Evolutionary conservation across 2,329 filamentous ascomycete species (phyloP).

Genomic region (Fusarium temperatum): DNA sequence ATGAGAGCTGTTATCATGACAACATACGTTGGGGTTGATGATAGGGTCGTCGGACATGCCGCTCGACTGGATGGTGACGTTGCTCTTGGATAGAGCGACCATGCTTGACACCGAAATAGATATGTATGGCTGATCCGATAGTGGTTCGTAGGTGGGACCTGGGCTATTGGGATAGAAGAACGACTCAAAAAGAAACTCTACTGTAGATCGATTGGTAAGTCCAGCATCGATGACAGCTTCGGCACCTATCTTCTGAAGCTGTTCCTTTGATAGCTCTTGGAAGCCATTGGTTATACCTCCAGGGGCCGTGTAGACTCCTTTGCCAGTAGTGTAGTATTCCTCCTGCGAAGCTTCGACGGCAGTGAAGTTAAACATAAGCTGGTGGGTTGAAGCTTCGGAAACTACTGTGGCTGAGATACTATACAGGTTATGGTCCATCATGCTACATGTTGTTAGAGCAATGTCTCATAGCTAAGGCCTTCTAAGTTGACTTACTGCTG

Average conservation of each 20-base stretch:
- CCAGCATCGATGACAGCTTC: constrained; percentile 3
- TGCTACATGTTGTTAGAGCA: neutral
- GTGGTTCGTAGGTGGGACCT: neutral
- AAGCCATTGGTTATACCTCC: constrained; percentile 4
- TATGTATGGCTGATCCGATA: neutral
- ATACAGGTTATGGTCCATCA: constrained; percentile 5
- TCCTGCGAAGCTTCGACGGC: neutral
- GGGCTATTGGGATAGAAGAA: constrained; percentile 11
- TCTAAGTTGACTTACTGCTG: neutral
- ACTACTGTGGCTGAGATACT: constrained; percentile 12
- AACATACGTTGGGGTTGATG: constrained; percentile 14
- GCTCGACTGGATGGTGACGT: neutral
- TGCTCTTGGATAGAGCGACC: constrained; percentile 4
- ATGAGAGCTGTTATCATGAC: accelerated
- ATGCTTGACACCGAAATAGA: constrained; percentile 8
- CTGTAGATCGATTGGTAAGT: constrained; percentile 2
- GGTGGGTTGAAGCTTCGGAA: neutral
- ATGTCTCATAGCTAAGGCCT: accelerated
- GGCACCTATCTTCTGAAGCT: neutral
- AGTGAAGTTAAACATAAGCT: neutral
- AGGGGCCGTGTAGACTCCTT: neutral
- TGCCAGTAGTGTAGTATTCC: constrained; percentile 5
- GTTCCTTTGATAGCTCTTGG: neutral
- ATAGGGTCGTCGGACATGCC: constrained; percentile 1
- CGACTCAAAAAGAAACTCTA: constrained; percentile 19